A percentile compares a stretch with the other conserved stretches of the same genome.
Evolutionary conservation across 495 filamentous ascomycete species (phyloP).

Genomic region (Neurospora sp.): DNA sequence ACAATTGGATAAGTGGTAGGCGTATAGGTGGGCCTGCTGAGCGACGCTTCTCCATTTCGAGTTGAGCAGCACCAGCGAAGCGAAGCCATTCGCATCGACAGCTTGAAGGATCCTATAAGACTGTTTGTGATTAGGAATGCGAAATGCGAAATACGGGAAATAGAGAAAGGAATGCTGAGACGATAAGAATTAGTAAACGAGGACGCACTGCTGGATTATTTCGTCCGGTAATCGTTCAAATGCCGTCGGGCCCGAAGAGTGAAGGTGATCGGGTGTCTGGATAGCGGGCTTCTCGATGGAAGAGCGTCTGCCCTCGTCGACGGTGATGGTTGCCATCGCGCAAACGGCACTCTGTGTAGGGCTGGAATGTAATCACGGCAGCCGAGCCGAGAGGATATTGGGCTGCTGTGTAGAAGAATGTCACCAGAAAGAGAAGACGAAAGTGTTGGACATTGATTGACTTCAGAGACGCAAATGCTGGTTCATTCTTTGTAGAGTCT

Average conservation of each 20-base stretch:
- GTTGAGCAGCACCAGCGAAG: slow-evolving; percentile 74
- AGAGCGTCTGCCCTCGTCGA: slow-evolving; percentile 13
- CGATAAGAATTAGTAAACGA: neutral
- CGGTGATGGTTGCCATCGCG: slow-evolving; percentile 16
- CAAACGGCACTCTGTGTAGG: neutral
- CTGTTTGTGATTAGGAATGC: slow-evolving; percentile 5
- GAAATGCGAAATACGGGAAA: neutral
- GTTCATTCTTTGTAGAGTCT: neutral
- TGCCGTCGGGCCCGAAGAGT: slow-evolving; percentile 13
- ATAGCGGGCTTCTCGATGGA: slow-evolving; percentile 25
- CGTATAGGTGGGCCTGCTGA: slow-evolving; percentile 61
- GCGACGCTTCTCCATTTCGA: slow-evolving; percentile 66
- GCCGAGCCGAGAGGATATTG: neutral
- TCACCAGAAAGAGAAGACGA: neutral
- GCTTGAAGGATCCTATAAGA: slow-evolving; percentile 58
- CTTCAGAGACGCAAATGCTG: neutral
- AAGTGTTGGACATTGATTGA: neutral
- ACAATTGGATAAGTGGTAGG: slow-evolving; percentile 63
- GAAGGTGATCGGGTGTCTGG: slow-evolving; percentile 6
- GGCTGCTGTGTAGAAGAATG: neutral
- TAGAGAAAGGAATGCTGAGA: neutral
- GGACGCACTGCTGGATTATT: slow-evolving; percentile 40
- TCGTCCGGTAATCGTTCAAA: slow-evolving; percentile 39
- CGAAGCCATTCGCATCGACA: slow-evolving; percentile 68
- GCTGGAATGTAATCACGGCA: slow-evolving; percentile 7